A percentile compares a stretch with the other conserved stretches of the same genome.
Conservation (phyloP, 1,139 yeast species). For the Geotrichum histeridarum region DNA sequence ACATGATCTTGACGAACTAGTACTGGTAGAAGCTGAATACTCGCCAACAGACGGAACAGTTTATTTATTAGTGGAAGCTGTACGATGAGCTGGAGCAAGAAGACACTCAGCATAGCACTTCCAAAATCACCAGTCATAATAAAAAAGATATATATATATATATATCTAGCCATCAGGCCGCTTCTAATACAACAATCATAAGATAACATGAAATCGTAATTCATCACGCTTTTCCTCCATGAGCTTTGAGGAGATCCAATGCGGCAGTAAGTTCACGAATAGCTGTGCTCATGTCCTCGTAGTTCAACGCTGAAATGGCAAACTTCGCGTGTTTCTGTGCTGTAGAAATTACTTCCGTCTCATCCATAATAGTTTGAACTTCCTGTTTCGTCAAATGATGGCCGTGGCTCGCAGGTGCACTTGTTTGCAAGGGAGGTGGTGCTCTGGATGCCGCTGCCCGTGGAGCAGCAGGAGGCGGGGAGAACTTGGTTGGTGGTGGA, state of each 20-base stretch:
- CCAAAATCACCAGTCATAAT: background rate
- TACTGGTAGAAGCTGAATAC: constrained; percentile 7
- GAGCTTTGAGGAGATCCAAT: constrained; percentile 37
- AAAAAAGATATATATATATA: too few relatives aligned
- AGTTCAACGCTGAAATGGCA: constrained; percentile 89
- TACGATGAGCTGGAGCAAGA: too few relatives aligned
- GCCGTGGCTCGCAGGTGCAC: constrained; percentile 24
- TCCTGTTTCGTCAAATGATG: constrained; percentile 42
- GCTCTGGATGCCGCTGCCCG: constrained; percentile 21
- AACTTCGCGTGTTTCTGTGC: constrained; percentile 86
- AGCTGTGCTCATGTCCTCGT: constrained; percentile 83
- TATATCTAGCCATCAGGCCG: background rate
- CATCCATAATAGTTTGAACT: constrained; percentile 49
- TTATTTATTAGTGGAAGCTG: constrained; percentile 1
- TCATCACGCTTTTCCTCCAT: background rate
- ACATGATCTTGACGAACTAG: constrained; percentile 5
- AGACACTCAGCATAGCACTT: background rate
- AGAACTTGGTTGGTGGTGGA: constrained; percentile 15
- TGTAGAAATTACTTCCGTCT: constrained; percentile 55
- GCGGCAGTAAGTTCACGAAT: constrained; percentile 66
- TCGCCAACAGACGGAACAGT: constrained; percentile 4
- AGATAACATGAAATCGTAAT: too few relatives aligned
- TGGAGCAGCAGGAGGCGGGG: constrained; percentile 22
- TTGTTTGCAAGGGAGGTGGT: constrained; percentile 16
- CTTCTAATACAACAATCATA: background rate